Evolutionary conservation across 2,329 filamentous ascomycete genomes (phyloP).

Genomic region (Neonectria ditissima): DNA sequence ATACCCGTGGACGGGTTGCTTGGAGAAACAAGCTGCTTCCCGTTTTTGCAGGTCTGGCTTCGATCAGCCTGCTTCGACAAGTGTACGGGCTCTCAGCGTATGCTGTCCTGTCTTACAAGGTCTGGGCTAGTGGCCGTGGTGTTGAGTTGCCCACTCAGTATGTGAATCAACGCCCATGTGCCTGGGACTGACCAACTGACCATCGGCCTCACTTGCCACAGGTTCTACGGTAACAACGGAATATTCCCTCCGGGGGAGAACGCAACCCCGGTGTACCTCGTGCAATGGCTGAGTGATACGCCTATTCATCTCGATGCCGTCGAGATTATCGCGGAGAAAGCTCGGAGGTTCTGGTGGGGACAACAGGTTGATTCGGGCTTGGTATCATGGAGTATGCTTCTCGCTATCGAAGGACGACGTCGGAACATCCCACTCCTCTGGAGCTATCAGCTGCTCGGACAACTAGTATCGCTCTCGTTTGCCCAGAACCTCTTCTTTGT

Average conservation of each 20-base stretch:
- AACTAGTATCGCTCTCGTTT: constrained; percentile 70
- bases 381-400: constrained; percentile 66
- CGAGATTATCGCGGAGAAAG: constrained; percentile 65
- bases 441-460: constrained; percentile 69
- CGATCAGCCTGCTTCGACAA: constrained; percentile 58
- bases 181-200: not conserved
- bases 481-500: constrained; percentile 74
- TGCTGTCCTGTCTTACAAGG: constrained; percentile 60
- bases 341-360: constrained; percentile 71
- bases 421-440: constrained; percentile 66
- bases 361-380: constrained; percentile 69
- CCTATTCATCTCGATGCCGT: constrained; percentile 64
- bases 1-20: constrained; percentile 49
- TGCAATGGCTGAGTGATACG: constrained; percentile 66
- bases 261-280: constrained; percentile 51
- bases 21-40: constrained; percentile 45
- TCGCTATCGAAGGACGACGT: constrained; percentile 69
- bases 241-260: constrained; percentile 50
- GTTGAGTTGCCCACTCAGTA: constrained; percentile 54
- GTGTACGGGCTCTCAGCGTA: constrained; percentile 58
- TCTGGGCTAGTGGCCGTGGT: constrained; percentile 59
- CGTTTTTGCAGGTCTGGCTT: constrained; percentile 58
- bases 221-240: constrained; percentile 49
- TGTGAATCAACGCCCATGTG: constrained; percentile 8
- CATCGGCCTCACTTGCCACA: constrained; percentile 17